phyloP scores from a whole-genome alignment of 2,329 filamentous ascomycete species.

The Penicillium sp. region DNA sequence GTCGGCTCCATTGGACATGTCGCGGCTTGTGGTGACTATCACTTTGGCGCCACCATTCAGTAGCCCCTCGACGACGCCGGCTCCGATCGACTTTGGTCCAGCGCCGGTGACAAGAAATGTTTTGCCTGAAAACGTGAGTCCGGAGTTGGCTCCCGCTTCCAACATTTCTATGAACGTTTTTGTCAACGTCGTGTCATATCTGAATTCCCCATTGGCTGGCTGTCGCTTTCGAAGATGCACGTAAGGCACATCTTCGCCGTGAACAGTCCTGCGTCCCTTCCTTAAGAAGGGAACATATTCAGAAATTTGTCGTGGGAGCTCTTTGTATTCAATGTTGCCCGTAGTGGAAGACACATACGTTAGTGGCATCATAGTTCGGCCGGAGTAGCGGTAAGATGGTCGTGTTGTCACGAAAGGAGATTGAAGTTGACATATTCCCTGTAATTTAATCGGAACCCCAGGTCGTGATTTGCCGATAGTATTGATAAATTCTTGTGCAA shows the following conservation, averaged over 20 bases:
- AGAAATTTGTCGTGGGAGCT: slow-evolving; percentile 79
- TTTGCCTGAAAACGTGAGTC: slow-evolving; percentile 84
- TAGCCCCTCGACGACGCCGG: slow-evolving; percentile 89
- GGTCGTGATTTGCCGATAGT: background rate
- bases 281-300: background rate
- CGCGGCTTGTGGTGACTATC: slow-evolving; percentile 90
- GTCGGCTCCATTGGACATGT: slow-evolving; percentile 96
- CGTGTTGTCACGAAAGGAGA: slow-evolving; percentile 93
- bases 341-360: slow-evolving; percentile 56
- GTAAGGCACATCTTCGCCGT: slow-evolving; percentile 92
- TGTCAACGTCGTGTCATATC: slow-evolving; percentile 98
- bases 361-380: background rate
- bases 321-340: slow-evolving; percentile 88
- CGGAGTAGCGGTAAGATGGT: slow-evolving; percentile 71
- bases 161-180: slow-evolving; percentile 86
- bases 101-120: slow-evolving; percentile 97
- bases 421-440: slow-evolving; percentile 29
- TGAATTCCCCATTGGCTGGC: slow-evolving; percentile 83
- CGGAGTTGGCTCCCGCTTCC: slow-evolving; percentile 78
- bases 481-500: background rate
- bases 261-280: background rate
- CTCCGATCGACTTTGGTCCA: slow-evolving; percentile 94
- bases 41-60: slow-evolving; percentile 96
- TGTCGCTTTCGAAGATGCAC: slow-evolving; percentile 97
- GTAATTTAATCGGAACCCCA: background rate